These are phyloP conservation scores for Colletotrichum sp. DNA, from an alignment of 2,329 filamentous ascomycete genomes.

Conservation along the genomic window DNA sequence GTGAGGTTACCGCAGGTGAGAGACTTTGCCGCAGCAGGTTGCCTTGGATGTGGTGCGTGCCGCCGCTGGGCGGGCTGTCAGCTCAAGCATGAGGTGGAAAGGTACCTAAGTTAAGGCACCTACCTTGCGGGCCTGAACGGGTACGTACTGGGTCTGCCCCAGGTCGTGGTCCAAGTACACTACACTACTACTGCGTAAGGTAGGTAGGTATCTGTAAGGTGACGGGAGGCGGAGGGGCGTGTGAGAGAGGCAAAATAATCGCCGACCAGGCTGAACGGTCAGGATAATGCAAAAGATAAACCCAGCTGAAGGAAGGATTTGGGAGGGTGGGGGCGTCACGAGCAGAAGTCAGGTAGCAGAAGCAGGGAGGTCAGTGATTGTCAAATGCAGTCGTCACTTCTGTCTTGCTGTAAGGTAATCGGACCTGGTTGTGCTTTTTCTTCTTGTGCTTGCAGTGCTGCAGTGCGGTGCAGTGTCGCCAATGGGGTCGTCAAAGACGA, in stretches of 20 bases:
- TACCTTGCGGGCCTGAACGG: background rate
- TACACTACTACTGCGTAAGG: background rate
- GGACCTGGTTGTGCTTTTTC: background rate
- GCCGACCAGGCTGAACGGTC: background rate
- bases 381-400: background rate
- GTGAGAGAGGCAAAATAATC: background rate
- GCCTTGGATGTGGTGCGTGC: background rate
- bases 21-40: background rate
- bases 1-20: background rate
- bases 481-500: background rate
- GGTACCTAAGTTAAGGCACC: background rate
- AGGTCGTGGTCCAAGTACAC: background rate
- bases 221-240: slow-evolving; percentile 2
- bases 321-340: background rate
- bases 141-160: slow-evolving; percentile 1
- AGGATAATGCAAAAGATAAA: background rate
- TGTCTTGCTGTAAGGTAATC: background rate
- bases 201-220: background rate
- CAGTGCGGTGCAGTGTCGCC: background rate
- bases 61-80: background rate
- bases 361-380: background rate
- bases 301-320: background rate
- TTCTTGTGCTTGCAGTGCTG: background rate
- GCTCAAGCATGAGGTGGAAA: background rate
- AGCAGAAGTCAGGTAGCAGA: background rate